Evolutionary conservation across 1,139 yeast species (phyloP).

Genomic region (Wickerhamiella pararugosa): DNA sequence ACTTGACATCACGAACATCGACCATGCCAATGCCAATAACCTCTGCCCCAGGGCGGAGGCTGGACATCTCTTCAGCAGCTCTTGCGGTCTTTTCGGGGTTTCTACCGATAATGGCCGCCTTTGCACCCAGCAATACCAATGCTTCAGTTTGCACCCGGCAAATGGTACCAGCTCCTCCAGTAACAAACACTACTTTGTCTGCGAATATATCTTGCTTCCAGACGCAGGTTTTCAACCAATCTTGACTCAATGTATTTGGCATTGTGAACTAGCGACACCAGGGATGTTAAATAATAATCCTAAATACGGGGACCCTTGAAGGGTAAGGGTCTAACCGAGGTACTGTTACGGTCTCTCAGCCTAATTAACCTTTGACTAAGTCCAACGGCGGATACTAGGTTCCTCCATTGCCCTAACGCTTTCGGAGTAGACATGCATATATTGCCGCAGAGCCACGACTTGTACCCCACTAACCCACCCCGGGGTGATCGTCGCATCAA

Average conservation of each 20-base stretch:
- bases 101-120: constrained; percentile 76
- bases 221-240: constrained; percentile 20
- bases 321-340: no score
- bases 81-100: constrained; percentile 44
- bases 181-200: constrained; percentile 76
- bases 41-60: constrained; percentile 41
- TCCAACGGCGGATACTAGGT: no score
- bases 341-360: no score
- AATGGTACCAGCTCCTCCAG: constrained; percentile 92
- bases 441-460: no score
- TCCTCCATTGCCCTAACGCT: no score
- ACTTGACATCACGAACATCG: constrained; percentile 59
- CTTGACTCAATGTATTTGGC: constrained; percentile 15
- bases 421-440: no score
- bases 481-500: no score
- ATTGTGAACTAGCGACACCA: constrained; percentile 4
- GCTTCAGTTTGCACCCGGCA: constrained; percentile 82
- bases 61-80: constrained; percentile 51
- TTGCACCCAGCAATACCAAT: constrained; percentile 63
- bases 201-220: constrained; percentile 52
- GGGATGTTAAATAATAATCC: no score
- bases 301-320: no score
- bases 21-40: constrained; percentile 54
- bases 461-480: no score
- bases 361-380: no score